Conservation (phyloP, 306 rosid species). For the Bauhinia variegata region DNA sequence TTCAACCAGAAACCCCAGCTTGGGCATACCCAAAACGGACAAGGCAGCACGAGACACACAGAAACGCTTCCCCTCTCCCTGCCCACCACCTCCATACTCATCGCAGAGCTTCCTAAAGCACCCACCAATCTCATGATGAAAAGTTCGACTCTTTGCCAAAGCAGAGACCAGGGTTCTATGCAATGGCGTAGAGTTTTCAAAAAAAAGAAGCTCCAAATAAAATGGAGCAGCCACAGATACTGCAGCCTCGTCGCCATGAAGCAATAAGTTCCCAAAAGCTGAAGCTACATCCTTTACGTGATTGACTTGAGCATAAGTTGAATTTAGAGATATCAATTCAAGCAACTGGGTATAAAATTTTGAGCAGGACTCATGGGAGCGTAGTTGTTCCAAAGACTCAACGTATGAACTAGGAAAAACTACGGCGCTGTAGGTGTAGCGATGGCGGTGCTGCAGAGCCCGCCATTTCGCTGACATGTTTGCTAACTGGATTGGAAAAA, state of each 20-base stretch:
- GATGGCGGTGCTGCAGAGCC: slow-evolving; percentile 96
- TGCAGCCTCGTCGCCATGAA: slow-evolving; percentile 35
- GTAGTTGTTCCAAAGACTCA: slow-evolving; percentile 44
- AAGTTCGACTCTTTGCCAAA: slow-evolving; percentile 54
- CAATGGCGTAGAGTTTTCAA: slow-evolving; percentile 71
- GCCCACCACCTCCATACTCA: slow-evolving; percentile 40
- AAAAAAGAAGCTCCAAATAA: slow-evolving; percentile 69
- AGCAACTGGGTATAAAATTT: slow-evolving; percentile 53
- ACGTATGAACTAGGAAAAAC: slow-evolving; percentile 59
- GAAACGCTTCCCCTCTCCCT: slow-evolving; percentile 54
- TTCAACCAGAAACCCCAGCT: slow-evolving; percentile 65
- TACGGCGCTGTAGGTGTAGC: slow-evolving; percentile 88
- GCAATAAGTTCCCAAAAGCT: slow-evolving; percentile 52
- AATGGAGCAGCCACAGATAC: slow-evolving; percentile 47
- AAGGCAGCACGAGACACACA: slow-evolving; percentile 69
- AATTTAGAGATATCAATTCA: slow-evolving; percentile 53
- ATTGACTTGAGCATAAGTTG: slow-evolving; percentile 70
- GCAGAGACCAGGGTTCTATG: slow-evolving; percentile 70
- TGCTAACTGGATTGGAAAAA: neutral
- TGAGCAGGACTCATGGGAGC: slow-evolving; percentile 20
- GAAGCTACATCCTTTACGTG: slow-evolving; percentile 58
- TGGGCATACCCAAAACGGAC: slow-evolving; percentile 78
- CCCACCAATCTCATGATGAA: slow-evolving; percentile 38
- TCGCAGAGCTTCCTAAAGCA: slow-evolving; percentile 56
- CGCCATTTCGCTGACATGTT: slow-evolving; percentile 97